phyloP scores from a whole-genome alignment of 1,139 yeast species.

The Yamadazyma kanchanaburiensis region DNA sequence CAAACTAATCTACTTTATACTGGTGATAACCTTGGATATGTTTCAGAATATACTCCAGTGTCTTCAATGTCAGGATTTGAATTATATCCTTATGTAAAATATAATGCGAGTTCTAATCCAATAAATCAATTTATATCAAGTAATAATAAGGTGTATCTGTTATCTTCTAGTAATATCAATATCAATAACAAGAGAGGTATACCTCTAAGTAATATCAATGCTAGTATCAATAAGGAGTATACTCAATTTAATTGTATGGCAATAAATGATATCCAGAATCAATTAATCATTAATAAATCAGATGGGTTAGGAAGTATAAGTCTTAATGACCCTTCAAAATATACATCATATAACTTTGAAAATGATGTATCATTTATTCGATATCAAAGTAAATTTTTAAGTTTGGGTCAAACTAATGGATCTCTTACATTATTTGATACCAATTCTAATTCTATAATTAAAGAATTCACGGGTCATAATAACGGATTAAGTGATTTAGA shows the following conservation, averaged over 20 bases:
- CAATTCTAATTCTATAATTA: conserved; percentile 47
- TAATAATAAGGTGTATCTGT: conserved; percentile 57
- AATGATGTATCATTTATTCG: conserved; percentile 34
- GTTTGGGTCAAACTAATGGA: conserved; percentile 69
- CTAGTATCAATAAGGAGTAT: conserved; percentile 28
- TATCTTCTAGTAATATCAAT: conserved; percentile 51
- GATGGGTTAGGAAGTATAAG: conserved; percentile 55
- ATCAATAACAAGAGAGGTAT: conserved; percentile 60
- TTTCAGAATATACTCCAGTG: conserved; percentile 27
- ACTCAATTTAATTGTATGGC: conserved; percentile 36
- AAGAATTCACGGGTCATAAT: conserved; percentile 68
- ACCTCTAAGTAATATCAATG: conserved; percentile 31
- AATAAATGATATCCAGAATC: conserved; percentile 30
- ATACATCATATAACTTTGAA: conserved; percentile 20
- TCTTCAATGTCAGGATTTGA: conserved; percentile 7
- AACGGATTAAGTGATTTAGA: conserved; percentile 77
- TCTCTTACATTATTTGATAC: conserved; percentile 78
- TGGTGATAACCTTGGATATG: conserved; percentile 57
- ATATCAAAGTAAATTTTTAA: conserved; percentile 40
- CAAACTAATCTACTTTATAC: conserved; percentile 78
- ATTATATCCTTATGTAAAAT: conserved; percentile 47
- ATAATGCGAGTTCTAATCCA: conserved; percentile 32
- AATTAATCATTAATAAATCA: conserved; percentile 34
- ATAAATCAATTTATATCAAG: conserved; percentile 18
- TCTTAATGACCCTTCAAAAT: conserved; percentile 47